Percentiles rank a stretch among this genome's conserved stretches.
These are phyloP conservation scores for Sugiyamaella sp. DNA, from an alignment of 1,139 yeast species.

Conservation along the genomic window DNA sequence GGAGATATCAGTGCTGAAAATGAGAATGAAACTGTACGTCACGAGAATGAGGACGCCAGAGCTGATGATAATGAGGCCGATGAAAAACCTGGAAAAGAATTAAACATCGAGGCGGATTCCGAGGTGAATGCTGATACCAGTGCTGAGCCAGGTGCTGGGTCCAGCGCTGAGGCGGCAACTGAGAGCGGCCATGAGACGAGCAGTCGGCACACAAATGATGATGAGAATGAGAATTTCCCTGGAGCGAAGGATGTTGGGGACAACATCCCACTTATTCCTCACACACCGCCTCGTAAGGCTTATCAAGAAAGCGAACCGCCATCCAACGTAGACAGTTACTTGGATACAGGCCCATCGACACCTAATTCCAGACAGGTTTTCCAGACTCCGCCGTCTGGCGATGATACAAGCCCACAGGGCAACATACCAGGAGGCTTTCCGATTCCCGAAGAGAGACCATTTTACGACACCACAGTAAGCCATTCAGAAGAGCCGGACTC, in stretches of 20 bases:
- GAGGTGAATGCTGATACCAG: too few species aligned
- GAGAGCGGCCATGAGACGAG: too few species aligned
- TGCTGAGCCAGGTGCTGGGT: too few species aligned
- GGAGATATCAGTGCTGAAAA: too few species aligned
- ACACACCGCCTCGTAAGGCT: background rate
- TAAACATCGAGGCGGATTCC: too few species aligned
- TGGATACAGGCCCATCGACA: background rate
- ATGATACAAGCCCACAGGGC: background rate
- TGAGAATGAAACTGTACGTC: too few species aligned
- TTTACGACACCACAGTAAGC: background rate
- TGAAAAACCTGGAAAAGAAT: too few species aligned
- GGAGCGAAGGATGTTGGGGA: background rate
- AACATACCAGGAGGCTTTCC: background rate
- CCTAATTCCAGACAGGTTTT: background rate
- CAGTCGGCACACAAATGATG: background rate
- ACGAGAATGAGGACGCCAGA: too few species aligned
- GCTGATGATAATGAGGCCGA: too few species aligned
- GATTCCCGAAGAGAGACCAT: background rate
- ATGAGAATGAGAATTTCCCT: background rate
- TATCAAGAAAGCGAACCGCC: background rate
- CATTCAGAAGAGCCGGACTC: constrained; percentile 13
- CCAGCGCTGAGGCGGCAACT: too few species aligned
- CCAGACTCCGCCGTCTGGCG: background rate
- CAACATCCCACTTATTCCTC: background rate
- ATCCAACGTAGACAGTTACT: background rate